Base-by-base conservation (phyloP, 2,329 filamentous ascomycete genomes). In the Colletotrichum spaethianum region DNA sequence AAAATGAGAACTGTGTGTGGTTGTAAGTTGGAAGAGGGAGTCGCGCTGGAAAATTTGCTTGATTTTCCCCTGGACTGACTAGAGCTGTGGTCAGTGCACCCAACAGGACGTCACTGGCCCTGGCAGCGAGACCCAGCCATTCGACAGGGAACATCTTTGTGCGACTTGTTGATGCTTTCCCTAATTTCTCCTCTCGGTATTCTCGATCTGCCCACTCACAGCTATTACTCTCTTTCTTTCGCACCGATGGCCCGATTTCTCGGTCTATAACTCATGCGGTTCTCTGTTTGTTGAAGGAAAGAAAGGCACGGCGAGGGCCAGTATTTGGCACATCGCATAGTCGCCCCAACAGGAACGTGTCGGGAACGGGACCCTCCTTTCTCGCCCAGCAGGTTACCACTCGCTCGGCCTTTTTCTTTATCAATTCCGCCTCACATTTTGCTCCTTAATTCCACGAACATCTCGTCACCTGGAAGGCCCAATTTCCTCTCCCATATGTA, bases 61-160 rank as follows among this genome's bases (percentile, higher is more conserved):
- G 6, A 57, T 38, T 23, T 38, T 26, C 33, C 18, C 11, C 9
- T 3, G 4, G 28, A 38, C 33, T 38, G 33, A 38, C 53, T 57
- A 40, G 33, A 40, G 12, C 33, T n/a, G n/a, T 57, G 53, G 53
- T 38, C 53, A 38, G 53, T 40, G 53, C 53, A 36, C 53, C 44
- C 48, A 26, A 11, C 53, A 57, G 53, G 33, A 26, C 53, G 53
- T 40, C 33, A 57, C n/a, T 57, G 16, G 26, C 11, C 50, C 33
- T 38, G 33, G 6, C n/a, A 57, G 53, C 11, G 53, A 38, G 31
- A 26, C 33, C 53, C 53, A 26, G 53, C 53, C 18, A 12, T 56
- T 38, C 6, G 26, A n/a, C 53, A 40, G 36, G 55, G 55, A 40
- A 57, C 36, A 40, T 26, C 23, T 38, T 18, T 40, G 14, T 38